Conservation (phyloP, 2,329 filamentous ascomycete genomes). For the Aspergillus hiratsukae region DNA sequence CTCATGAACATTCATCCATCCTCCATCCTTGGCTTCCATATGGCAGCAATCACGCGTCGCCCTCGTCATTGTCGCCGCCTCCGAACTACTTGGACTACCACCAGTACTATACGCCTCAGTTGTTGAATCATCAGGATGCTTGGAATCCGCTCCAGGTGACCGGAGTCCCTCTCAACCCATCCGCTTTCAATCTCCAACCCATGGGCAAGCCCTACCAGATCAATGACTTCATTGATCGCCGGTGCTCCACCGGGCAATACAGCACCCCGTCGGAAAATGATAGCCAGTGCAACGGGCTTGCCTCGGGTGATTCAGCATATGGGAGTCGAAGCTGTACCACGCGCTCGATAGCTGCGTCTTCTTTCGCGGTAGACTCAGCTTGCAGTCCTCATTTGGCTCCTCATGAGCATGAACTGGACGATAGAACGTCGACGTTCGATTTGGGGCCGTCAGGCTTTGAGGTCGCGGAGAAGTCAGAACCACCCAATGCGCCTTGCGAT, state of each 20-base stretch:
- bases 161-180: slow-evolving; percentile 16
- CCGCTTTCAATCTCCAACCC: slow-evolving; percentile 15
- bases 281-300: slow-evolving; percentile 27
- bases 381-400: slow-evolving; percentile 24
- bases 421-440: slow-evolving; percentile 16
- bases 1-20: slow-evolving; percentile 17
- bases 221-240: slow-evolving; percentile 16
- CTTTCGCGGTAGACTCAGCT: slow-evolving; percentile 23
- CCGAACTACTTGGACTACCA: slow-evolving; percentile 18
- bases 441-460: slow-evolving; percentile 7
- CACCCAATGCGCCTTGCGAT: slow-evolving; percentile 51
- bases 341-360: slow-evolving; percentile 25
- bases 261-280: slow-evolving; percentile 29
- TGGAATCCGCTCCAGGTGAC: slow-evolving; percentile 33
- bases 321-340: slow-evolving; percentile 27
- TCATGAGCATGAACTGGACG: slow-evolving; percentile 20
- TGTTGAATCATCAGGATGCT: slow-evolving; percentile 23
- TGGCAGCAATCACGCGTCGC: slow-evolving; percentile 7
- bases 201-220: slow-evolving; percentile 15
- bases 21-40: slow-evolving; percentile 17
- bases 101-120: slow-evolving; percentile 18
- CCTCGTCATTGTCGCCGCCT: slow-evolving; percentile 14
- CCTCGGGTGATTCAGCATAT: slow-evolving; percentile 35
- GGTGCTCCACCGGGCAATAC: slow-evolving; percentile 22
- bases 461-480: slow-evolving; percentile 38